A percentile compares a stretch with the other conserved stretches of the same genome.
Evolutionary conservation across 345 rosid species (phyloP).

Genomic region (Syzygium aromaticum): DNA sequence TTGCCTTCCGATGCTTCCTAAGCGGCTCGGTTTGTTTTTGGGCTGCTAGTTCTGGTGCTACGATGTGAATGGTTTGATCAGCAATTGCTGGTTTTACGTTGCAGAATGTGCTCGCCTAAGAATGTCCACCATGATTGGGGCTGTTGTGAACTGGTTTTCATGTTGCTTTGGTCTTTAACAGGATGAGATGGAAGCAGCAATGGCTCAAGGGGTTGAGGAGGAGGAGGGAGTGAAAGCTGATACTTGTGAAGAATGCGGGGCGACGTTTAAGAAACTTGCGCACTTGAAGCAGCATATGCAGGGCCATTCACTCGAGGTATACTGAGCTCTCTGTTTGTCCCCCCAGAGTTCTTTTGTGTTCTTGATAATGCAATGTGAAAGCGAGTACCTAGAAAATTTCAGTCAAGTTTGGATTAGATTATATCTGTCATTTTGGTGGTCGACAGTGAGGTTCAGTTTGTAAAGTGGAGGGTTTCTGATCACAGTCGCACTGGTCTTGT

Average conservation of each 20-base stretch:
- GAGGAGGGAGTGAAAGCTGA: constrained; percentile 14
- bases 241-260: constrained; percentile 58
- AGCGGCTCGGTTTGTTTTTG: neutral
- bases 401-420: neutral
- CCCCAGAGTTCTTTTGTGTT: rapidly evolving
- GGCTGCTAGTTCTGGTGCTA: neutral
- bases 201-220: neutral
- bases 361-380: neutral
- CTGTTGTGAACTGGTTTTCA: neutral
- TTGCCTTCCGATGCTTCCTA: neutral
- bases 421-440: neutral
- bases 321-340: neutral
- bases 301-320: constrained; percentile 76
- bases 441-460: neutral
- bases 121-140: neutral
- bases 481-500: neutral
- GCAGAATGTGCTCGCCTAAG: neutral
- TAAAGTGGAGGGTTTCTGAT: neutral
- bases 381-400: neutral
- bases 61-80: neutral
- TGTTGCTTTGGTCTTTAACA: neutral
- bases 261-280: constrained; percentile 66
- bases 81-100: neutral
- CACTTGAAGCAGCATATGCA: constrained; percentile 75
- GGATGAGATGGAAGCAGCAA: constrained; percentile 26